Conservation (phyloP, 768 basidiomycete genomes). For the Trametes sanguinea region DNA sequence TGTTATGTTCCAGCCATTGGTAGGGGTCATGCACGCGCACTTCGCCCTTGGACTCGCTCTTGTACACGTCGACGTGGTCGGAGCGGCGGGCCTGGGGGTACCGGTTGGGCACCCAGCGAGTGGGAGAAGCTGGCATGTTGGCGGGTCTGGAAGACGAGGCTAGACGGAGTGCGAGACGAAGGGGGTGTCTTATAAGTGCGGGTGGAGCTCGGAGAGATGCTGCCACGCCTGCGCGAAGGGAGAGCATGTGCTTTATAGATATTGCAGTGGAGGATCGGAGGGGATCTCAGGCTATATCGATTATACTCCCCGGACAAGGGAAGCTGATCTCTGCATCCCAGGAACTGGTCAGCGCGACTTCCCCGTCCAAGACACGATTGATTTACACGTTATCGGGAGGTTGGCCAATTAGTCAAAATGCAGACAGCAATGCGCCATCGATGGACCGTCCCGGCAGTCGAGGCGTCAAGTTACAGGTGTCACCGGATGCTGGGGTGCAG, state of each 20-base stretch:
- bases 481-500: slow-evolving; percentile 5
- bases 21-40: slow-evolving; percentile 73
- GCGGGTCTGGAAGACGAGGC: slow-evolving; percentile 11
- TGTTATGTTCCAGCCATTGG: slow-evolving; percentile 69
- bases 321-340: slow-evolving; percentile 11
- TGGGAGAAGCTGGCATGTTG: slow-evolving; percentile 35
- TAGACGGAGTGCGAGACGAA: slow-evolving; percentile 16
- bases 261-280: slow-evolving; percentile 12
- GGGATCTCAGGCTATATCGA: slow-evolving; percentile 22
- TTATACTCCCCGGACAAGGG: slow-evolving; percentile 11
- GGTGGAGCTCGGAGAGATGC: slow-evolving; percentile 25
- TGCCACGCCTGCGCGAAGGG: slow-evolving; percentile 15
- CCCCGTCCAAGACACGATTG: background rate
- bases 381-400: slow-evolving; percentile 7
- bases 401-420: background rate
- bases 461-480: slow-evolving; percentile 4
- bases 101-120: slow-evolving; percentile 53
- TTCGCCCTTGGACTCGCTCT: slow-evolving; percentile 60
- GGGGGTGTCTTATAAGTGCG: slow-evolving; percentile 22
- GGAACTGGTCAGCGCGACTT: slow-evolving; percentile 18
- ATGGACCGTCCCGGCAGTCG: slow-evolving; percentile 7
- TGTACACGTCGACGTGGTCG: slow-evolving; percentile 68
- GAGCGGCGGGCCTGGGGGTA: slow-evolving; percentile 70
- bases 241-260: slow-evolving; percentile 27
- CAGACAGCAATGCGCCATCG: slow-evolving; percentile 13